Percentiles rank a stretch among this genome's conserved stretches.
phyloP scores from a whole-genome alignment of 2,329 filamentous ascomycete species.

The Zymoseptoria brevis region DNA sequence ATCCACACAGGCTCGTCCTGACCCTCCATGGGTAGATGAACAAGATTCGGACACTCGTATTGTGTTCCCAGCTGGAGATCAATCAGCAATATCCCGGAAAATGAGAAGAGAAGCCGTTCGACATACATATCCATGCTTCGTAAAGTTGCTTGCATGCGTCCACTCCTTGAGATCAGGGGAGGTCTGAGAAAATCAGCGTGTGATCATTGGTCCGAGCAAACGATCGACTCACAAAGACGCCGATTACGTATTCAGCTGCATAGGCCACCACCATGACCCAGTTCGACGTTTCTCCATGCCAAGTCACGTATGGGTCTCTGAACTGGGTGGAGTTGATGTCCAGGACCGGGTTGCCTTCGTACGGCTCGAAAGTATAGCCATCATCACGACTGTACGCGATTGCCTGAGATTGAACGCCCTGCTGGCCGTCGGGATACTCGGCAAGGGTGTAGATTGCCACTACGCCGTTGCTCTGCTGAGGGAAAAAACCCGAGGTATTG shows the following conservation, averaged over 20 bases:
- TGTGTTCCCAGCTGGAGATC: constrained; percentile 39
- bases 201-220: background rate
- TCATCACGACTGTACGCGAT: constrained; percentile 56
- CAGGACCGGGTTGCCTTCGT: constrained; percentile 54
- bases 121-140: constrained; percentile 38
- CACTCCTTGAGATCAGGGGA: constrained; percentile 52
- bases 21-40: constrained; percentile 45
- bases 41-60: constrained; percentile 58
- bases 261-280: constrained; percentile 55
- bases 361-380: constrained; percentile 55
- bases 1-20: constrained; percentile 38
- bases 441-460: constrained; percentile 52
- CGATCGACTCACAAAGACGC: constrained; percentile 39
- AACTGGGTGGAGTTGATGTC: constrained; percentile 49
- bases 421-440: constrained; percentile 24
- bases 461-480: constrained; percentile 51
- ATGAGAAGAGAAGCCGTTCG: background rate
- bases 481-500: constrained; percentile 61
- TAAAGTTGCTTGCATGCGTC: constrained; percentile 53
- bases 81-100: background rate
- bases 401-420: constrained; percentile 46
- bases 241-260: constrained; percentile 47
- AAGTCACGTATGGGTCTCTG: constrained; percentile 58
- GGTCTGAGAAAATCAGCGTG: constrained; percentile 27
- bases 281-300: constrained; percentile 41